Base-by-base conservation (phyloP, 2,329 filamentous ascomycete genomes). In the Trichoderma sp. region DNA sequence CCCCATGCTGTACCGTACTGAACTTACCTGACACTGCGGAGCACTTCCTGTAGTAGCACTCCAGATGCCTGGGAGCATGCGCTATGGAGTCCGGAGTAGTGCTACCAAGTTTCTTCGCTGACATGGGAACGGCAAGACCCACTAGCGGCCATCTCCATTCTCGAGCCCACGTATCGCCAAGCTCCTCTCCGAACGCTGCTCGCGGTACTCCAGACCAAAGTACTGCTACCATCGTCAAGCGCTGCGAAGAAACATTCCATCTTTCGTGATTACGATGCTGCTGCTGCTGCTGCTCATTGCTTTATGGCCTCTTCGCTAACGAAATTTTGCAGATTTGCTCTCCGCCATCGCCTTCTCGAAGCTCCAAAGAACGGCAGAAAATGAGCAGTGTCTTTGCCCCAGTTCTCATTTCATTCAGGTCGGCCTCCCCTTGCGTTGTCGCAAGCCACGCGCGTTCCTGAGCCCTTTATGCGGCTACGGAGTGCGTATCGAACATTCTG, bases 381-480 rank as follows among this genome's bases (percentile, higher is more conserved):
- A 37, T 37, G 16, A 56, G 32, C 56, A 28, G 21, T 34, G 34
- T 43, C 28, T 43, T 43, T n/a, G 32, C 55, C 54, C 54, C 32
- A 60, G 37, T 49, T 60, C 37, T 61, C 59, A 49, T 61, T 61
- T 61, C 26, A 34, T 13, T 51, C 56, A 61, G 39, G 39, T 37
- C 37, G 39, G 37, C 58, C 39, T 60, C 37, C 58, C 58, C 59
- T 61, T 51, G 39, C 59, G 59, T 61, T 32, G 28, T 46, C 59
- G 43, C 59, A 49, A 43, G 59, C 39, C 59, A 61, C 59, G 39
- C 37, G 43, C 43, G 37, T 43, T 60, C 39, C 21, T 30, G 34
- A 60, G 26, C 32, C 37, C 39, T 46, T 61, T 6, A 39, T 59
- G 34, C 32, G 21, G 21, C 34, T 43, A n/a, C 56, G 32, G 18